Base-by-base conservation (phyloP, 805 yeast genomes). In the Yarrowia keelungensis region DNA sequence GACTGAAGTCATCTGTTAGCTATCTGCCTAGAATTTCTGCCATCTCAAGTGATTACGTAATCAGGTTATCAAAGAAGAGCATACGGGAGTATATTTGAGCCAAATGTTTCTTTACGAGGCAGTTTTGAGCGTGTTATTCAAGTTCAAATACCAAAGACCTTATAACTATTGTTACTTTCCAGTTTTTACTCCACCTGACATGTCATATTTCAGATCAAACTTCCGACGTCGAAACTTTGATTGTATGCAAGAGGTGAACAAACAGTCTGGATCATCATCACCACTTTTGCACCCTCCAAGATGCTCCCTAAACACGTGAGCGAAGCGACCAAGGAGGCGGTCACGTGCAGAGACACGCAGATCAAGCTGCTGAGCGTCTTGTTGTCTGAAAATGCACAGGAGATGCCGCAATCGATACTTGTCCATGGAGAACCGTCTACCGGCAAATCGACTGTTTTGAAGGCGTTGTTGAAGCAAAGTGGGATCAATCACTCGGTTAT, bases 351-450 rank as follows among this genome's bases (percentile, higher is more conserved):
- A 10, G 67, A 56, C 32, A 66, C 67, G 10, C 77, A 75, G 45
- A 59, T 65, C 9, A 64, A 62, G 35, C 69, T 70, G 3, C 69
- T 75, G 50, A 64, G 69, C 47, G 59, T 70, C 12, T 59, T 71
- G 10, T 65, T 76, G 32, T 71, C 71, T 3, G 8, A 58, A 47
- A 67, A 69, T 35, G 61, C 71, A 5, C 14, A 36, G 8, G 68
- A 69, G 41, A 54, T 68, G 76, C 81, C 81, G 0, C 77, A 80
- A 2, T 75, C 80, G 14, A 69, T 85, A 0, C 76, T 82, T 3
- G 81, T 84, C 3, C 85, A 83, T 72, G 88, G 88, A 0, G 79
- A 82, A 69, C 78, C 81, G 35, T 77, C 86, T 0, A 77, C 83
- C 1, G 88, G 88, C 1, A 85, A 85, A 72, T 74, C 85, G 1